A percentile compares a stretch with the other conserved stretches of the same genome.
Evolutionary conservation across 2,329 filamentous ascomycete species (phyloP).

Genomic region (Trichoderma hamatum): DNA sequence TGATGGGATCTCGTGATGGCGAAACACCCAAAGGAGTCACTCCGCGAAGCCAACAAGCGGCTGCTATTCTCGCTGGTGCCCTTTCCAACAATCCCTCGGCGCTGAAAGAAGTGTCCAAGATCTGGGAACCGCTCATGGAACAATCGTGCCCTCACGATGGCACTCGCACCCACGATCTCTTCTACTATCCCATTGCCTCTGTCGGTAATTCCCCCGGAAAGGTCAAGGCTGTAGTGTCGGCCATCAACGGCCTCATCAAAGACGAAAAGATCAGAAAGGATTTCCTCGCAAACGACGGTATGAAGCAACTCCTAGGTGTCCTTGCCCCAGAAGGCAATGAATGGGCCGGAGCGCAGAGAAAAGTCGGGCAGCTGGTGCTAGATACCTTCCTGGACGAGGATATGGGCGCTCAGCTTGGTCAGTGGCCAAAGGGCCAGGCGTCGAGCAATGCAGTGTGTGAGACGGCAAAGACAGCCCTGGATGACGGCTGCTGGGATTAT

Average conservation of each 20-base stretch:
- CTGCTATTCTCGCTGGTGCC: constrained; percentile 59
- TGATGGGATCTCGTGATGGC: constrained; percentile 46
- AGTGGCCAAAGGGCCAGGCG: constrained; percentile 54
- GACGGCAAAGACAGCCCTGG: constrained; percentile 36
- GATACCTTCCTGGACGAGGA: constrained; percentile 69
- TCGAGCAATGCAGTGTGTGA: constrained; percentile 44
- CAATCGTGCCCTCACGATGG: constrained; percentile 41
- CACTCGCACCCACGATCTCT: constrained; percentile 40
- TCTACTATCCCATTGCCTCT: constrained; percentile 48
- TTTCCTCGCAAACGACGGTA: constrained; percentile 59
- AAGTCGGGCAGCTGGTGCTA: constrained; percentile 60
- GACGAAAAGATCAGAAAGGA: constrained; percentile 54
- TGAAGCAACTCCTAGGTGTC: constrained; percentile 57
- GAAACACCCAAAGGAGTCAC: constrained; percentile 34
- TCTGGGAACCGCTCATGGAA: constrained; percentile 50
- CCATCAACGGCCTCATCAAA: constrained; percentile 60
- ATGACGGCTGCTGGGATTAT: constrained; percentile 63
- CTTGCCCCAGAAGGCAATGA: constrained; percentile 51
- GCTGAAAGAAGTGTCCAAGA: constrained; percentile 52
- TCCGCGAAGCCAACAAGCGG: constrained; percentile 55
- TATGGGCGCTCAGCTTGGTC: constrained; percentile 60
- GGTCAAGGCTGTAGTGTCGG: constrained; percentile 49
- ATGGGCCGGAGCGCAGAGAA: constrained; percentile 56
- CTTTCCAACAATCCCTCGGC: constrained; percentile 69
- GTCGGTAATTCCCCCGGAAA: constrained; percentile 35